Evolutionary conservation across 768 basidiomycete species (phyloP).

Genomic region (Agaricus blazei): DNA sequence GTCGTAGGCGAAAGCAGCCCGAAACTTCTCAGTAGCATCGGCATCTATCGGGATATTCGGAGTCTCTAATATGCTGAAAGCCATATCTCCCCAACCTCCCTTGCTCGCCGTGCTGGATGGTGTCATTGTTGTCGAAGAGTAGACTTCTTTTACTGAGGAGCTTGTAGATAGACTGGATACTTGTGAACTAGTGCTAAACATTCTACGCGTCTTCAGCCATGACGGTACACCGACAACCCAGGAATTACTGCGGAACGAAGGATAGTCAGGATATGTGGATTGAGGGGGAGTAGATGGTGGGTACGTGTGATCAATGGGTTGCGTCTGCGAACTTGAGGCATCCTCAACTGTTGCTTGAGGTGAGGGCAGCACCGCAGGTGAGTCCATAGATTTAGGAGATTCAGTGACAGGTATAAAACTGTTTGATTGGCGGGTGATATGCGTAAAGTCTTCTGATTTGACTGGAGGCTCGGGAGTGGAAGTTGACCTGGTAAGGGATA

Average conservation of each 20-base stretch:
- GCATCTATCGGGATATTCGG: constrained; percentile 57
- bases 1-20: constrained; percentile 76
- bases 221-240: constrained; percentile 71
- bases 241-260: constrained; percentile 40
- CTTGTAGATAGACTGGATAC: constrained; percentile 22
- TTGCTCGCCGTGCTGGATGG: constrained; percentile 26
- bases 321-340: constrained; percentile 16
- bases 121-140: constrained; percentile 37
- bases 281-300: constrained; percentile 63
- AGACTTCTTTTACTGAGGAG: constrained; percentile 53
- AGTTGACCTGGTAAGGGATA: constrained; percentile 22
- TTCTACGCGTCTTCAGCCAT: constrained; percentile 56
- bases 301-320: constrained; percentile 62
- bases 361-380: constrained; percentile 3
- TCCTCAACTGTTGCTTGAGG: constrained; percentile 10
- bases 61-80: constrained; percentile 80
- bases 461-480: constrained; percentile 25
- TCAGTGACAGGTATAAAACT: constrained; percentile 60
- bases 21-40: constrained; percentile 72
- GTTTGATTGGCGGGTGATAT: constrained; percentile 51
- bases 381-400: constrained; percentile 27
- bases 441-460: constrained; percentile 63
- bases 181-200: constrained; percentile 26
- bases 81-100: constrained; percentile 49
- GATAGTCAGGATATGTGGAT: constrained; percentile 40